Evolutionary conservation across 2,329 filamentous ascomycete genomes (phyloP), one percentile per base, ranked within the genome.

Genomic region (Alternaria hordeiaustralica): DNA sequence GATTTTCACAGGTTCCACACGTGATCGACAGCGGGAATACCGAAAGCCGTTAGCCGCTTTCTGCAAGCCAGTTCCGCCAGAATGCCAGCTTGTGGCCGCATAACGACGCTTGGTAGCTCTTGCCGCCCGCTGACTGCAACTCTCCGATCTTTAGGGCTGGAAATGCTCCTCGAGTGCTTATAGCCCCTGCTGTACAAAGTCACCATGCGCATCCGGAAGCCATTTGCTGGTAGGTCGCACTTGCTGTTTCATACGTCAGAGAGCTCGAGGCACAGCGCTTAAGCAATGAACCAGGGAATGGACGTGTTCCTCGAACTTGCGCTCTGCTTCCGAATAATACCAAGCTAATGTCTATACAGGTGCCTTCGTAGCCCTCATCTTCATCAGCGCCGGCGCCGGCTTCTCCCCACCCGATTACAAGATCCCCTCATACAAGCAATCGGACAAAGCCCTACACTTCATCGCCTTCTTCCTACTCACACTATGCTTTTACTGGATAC

Each of bases 391-490:
- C 58, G 89, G 92, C 64, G 94, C 88, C 67, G 94, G 94, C 69
- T 90, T 98, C 60, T 90, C 92, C 30, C 71, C 76, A 11, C 65
- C 69, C 20, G 69, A 79, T 63, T 78, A 82, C 78, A 78, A 83
- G 77, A 78, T 85, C 21, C 84, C 87, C 18, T 82, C 84, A 74
- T 87, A 95, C 78, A 94, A 96, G 63, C 83, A 85, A 64, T 84
- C 81, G 84, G 94, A 97, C 86, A 98, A 99, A 82, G 84, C 92
- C 75, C 87, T 98, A 26, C 96, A 98, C 81, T 86, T 92, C 72
- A 66, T 94, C 62, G 94, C 92, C 73, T 98, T 99, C 84, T 97
- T 98, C 85, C 78, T 93, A 70, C 87, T 99, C 57, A 97, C 95
- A 15, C 81, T 92, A 46, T 78, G 87, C 71, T 98, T 98, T 86